Conservation (phyloP, 208 protist genomes). For the Angomonas deanei region DNA sequence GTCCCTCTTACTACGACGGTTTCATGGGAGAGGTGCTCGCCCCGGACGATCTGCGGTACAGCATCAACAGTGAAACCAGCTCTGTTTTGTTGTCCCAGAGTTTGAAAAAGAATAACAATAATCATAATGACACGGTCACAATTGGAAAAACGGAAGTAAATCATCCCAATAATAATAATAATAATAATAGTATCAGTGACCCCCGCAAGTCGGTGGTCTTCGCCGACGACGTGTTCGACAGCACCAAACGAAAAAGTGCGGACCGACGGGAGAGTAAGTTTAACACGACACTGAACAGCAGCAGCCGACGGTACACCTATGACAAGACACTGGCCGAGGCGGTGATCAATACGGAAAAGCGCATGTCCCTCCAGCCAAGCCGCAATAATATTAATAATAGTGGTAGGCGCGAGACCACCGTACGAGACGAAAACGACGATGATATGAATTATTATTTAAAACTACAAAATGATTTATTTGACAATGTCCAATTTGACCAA, state of each 20-base stretch:
- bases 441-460: too few relatives aligned
- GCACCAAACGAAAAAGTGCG: neutral
- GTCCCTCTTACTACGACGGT: conserved; percentile 19
- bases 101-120: neutral
- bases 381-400: conserved; percentile 51
- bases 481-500: too few relatives aligned
- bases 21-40: conserved; percentile 14
- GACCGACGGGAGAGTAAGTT: neutral
- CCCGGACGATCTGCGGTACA: too few relatives aligned
- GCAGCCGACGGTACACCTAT: conserved; percentile 7
- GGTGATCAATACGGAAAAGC: conserved; percentile 32
- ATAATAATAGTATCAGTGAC: neutral
- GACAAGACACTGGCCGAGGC: conserved; percentile 27
- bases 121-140: too few relatives aligned
- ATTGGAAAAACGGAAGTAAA: neutral
- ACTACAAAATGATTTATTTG: too few relatives aligned
- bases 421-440: too few relatives aligned
- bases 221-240: neutral
- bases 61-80: too few relatives aligned
- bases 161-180: neutral
- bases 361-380: conserved; percentile 50
- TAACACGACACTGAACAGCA: neutral
- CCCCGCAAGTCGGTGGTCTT: neutral
- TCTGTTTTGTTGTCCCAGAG: too few relatives aligned
- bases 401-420: too few relatives aligned